Conservation (phyloP, 257 asterid genomes). For the Echites panduratus region DNA sequence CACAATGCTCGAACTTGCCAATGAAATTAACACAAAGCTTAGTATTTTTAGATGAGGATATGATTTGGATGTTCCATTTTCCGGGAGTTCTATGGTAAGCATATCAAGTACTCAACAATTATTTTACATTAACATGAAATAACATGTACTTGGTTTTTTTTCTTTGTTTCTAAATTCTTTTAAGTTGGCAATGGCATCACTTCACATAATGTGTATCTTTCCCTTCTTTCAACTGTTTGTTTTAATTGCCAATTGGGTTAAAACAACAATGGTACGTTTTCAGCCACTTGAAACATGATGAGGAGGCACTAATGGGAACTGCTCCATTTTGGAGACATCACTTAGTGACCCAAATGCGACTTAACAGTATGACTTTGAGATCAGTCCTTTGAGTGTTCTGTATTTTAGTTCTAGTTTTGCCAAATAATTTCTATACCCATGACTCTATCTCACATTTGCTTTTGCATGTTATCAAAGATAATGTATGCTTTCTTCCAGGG, state of each 20-base stretch:
- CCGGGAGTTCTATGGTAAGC: constrained; percentile 57
- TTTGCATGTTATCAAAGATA: constrained; percentile 42
- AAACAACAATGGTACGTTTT: constrained; percentile 23
- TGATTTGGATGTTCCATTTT: constrained; percentile 63
- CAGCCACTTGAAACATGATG: constrained; percentile 97
- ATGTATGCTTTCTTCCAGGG: constrained; percentile 90
- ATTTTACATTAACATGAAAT: constrained; percentile 61
- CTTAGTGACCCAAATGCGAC: constrained; percentile 65
- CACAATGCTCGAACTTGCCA: constrained; percentile 56
- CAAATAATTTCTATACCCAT: background rate
- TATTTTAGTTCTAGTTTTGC: background rate
- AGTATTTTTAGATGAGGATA: background rate
- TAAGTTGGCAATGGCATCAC: background rate
- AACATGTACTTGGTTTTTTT: background rate
- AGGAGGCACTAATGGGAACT: constrained; percentile 83
- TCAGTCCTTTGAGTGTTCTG: constrained; percentile 83
- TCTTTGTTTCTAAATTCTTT: constrained; percentile 4
- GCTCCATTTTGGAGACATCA: constrained; percentile 84
- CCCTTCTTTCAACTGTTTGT: too few species aligned
- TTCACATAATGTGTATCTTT: background rate
- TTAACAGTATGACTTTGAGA: too few species aligned
- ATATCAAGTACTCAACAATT: constrained; percentile 75
- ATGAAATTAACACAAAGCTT: constrained; percentile 73
- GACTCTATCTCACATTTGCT: constrained; percentile 21
- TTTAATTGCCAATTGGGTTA: too few species aligned